phyloP scores from a whole-genome alignment of 495 filamentous ascomycete genomes.

The Penicillium angulare region DNA sequence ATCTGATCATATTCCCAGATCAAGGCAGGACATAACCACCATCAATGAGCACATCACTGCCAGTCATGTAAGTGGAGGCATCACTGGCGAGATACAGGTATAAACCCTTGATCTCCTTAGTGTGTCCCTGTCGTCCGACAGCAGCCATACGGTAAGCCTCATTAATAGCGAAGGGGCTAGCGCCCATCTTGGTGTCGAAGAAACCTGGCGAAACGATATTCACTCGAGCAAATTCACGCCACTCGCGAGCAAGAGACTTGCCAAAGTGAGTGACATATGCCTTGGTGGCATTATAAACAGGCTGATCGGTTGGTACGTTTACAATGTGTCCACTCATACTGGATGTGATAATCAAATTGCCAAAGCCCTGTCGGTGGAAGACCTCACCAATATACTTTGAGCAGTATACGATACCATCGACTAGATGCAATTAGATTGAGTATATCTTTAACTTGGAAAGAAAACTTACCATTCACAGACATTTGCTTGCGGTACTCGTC shows the following conservation, averaged over 20 bases:
- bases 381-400: conserved; percentile 53
- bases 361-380: conserved; percentile 50
- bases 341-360: conserved; percentile 72
- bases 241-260: conserved; percentile 68
- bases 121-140: conserved; percentile 57
- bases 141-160: conserved; percentile 60
- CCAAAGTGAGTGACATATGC: conserved; percentile 66
- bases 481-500: conserved; percentile 48
- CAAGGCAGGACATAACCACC: conserved; percentile 52
- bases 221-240: conserved; percentile 60
- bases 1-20: too few relatives aligned
- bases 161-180: conserved; percentile 49
- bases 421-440: conserved; percentile 4
- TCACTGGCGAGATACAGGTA: conserved; percentile 61
- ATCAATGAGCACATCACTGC: conserved; percentile 59
- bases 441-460: neutral
- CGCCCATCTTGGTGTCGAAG: conserved; percentile 61
- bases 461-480: conserved; percentile 36
- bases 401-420: conserved; percentile 36
- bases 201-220: conserved; percentile 70
- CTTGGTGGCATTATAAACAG: conserved; percentile 68
- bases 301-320: conserved; percentile 63
- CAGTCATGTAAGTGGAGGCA: conserved; percentile 69
- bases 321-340: conserved; percentile 79
- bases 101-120: conserved; percentile 65